Percentiles rank a stretch among this genome's conserved stretches.
Conservation (phyloP, 1,139 yeast species). For the Nakaseomyces glabratus region DNA sequence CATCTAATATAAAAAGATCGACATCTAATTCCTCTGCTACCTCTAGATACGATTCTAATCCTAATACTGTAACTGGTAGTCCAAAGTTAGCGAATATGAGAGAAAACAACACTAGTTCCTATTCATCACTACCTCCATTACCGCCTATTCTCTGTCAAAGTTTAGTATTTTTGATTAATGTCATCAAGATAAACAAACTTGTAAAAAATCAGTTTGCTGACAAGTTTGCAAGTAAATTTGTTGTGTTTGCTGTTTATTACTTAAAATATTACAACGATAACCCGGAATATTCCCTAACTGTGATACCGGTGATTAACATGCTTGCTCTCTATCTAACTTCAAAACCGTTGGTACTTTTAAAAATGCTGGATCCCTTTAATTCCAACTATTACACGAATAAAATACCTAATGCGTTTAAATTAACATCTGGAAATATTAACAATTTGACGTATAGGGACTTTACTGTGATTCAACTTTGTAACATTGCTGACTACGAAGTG, state of each 20-base stretch:
- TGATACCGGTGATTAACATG: constrained; percentile 52
- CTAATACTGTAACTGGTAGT: constrained; percentile 8
- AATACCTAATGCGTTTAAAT: constrained; percentile 42
- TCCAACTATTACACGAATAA: constrained; percentile 35
- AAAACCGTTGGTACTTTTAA: constrained; percentile 36
- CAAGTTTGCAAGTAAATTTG: constrained; percentile 45
- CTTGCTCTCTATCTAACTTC: constrained; percentile 54
- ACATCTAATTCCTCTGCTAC: constrained; percentile 2
- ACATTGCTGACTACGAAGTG: constrained; percentile 32
- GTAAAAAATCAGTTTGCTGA: constrained; percentile 43
- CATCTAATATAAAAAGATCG: constrained; percentile 8
- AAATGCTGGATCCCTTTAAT: constrained; percentile 39
- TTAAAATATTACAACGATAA: constrained; percentile 39
- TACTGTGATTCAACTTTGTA: constrained; percentile 44
- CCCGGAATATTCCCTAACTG: constrained; percentile 35
- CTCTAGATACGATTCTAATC: not conserved
- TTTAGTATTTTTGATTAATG: constrained; percentile 62
- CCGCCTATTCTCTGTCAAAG: constrained; percentile 49
- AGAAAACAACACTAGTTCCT: constrained; percentile 15
- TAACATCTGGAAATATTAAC: constrained; percentile 24
- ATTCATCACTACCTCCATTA: constrained; percentile 22
- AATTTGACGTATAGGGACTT: constrained; percentile 53
- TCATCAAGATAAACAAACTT: constrained; percentile 58
- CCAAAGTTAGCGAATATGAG: constrained; percentile 6
- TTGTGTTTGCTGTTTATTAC: constrained; percentile 48